Percentiles rank a stretch among this genome's conserved stretches.
Evolutionary conservation across 768 basidiomycete genomes (phyloP).

Genomic region (Pleurotus cornucopiae): DNA sequence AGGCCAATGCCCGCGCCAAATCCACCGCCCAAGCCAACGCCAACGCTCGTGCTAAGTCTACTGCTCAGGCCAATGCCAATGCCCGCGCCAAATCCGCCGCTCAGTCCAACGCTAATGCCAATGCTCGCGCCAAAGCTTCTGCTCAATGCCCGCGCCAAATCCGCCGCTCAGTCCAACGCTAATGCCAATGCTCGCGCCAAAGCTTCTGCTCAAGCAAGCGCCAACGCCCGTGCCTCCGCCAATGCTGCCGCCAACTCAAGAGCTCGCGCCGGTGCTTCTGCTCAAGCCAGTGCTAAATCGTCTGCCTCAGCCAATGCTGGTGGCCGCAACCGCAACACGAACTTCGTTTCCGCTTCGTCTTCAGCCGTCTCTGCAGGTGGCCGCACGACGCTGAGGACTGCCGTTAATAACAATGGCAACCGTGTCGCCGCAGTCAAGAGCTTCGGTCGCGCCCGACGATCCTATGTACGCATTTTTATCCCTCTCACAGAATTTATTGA

Average conservation of each 20-base stretch:
- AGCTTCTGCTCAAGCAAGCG: background rate
- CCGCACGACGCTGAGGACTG: constrained; percentile 4
- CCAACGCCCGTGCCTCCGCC: background rate
- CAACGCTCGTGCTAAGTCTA: background rate
- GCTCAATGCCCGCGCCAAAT: background rate
- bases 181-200: background rate
- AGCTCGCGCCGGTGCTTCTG: too few relatives aligned
- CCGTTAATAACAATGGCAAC: constrained; percentile 7
- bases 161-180: background rate
- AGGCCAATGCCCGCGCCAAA: too few relatives aligned
- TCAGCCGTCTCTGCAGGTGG: background rate
- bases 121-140: background rate
- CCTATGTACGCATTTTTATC: constrained; percentile 1
- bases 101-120: background rate
- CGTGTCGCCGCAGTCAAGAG: constrained; percentile 6
- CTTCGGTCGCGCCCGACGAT: background rate
- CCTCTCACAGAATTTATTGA: background rate
- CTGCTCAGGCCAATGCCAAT: background rate
- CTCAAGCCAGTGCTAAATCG: too few relatives aligned
- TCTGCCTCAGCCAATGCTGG: background rate
- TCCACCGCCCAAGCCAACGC: background rate
- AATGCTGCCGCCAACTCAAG: too few relatives aligned
- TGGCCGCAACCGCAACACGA: constrained; percentile 3
- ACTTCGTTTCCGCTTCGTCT: constrained; percentile 5
- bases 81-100: background rate